These are phyloP conservation scores for Tolypocladium paradoxum DNA, from an alignment of 2,329 filamentous ascomycete species.

Conservation along the genomic window DNA sequence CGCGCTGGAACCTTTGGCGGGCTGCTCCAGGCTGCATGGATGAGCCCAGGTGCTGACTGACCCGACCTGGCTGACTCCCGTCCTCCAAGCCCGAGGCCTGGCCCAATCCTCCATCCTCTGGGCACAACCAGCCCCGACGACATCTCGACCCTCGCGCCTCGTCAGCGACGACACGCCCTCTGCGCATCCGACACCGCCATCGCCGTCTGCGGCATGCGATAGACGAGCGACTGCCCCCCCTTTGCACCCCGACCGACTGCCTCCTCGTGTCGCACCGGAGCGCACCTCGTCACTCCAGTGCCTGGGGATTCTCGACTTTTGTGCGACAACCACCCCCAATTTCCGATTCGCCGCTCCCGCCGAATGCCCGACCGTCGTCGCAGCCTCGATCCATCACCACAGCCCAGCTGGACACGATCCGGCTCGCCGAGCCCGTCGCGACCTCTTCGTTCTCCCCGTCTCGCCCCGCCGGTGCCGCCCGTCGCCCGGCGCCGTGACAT, in stretches of 20 bases:
- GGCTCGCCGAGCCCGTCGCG: conserved; percentile 4
- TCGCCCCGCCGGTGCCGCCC: conserved; percentile 17
- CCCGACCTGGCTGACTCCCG: background rate
- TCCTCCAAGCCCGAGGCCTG: background rate
- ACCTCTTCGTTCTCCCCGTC: conserved; percentile 6
- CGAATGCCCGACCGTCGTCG: background rate
- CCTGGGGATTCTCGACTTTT: conserved; percentile 1
- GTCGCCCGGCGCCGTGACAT: conserved; percentile 21
- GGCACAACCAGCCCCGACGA: background rate
- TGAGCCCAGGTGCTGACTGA: background rate
- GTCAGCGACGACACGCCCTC: background rate
- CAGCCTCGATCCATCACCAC: conserved; percentile 1
- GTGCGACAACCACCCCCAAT: conserved; percentile 1
- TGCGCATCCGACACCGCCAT: background rate
- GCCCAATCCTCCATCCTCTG: background rate
- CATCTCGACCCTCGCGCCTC: background rate
- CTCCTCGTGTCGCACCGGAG: background rate
- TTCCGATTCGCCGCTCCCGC: background rate
- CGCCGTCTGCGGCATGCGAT: background rate
- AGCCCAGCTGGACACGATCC: conserved; percentile 8
- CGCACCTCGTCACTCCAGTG: background rate
- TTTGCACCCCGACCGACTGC: background rate
- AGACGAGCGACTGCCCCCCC: background rate
- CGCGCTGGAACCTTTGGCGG: background rate
- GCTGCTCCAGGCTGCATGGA: background rate